phyloP scores from a whole-genome alignment of 2,329 filamentous ascomycete species.

The Tolypocladium tropicale region DNA sequence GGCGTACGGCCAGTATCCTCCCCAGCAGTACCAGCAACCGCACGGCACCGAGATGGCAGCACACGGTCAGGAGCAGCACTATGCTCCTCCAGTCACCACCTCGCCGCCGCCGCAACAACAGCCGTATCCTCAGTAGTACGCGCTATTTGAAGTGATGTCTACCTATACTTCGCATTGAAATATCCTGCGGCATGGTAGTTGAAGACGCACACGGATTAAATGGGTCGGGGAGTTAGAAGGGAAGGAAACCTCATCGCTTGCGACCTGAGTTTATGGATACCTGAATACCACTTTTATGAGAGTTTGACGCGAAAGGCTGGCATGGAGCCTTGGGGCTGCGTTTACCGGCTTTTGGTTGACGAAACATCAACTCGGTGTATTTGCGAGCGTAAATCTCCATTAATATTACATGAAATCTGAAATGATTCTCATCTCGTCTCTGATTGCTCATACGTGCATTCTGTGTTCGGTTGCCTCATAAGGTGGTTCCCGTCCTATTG shows the following conservation, averaged over 20 bases:
- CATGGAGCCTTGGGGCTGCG: background rate
- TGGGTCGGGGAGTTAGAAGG: background rate
- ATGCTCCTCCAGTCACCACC: background rate
- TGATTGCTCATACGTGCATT: too few relatives aligned
- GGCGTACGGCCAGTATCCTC: slow-evolving; percentile 6
- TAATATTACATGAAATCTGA: background rate
- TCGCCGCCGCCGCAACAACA: slow-evolving; percentile 1
- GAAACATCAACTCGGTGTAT: too few relatives aligned
- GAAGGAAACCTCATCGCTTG: background rate
- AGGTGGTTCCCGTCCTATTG: too few relatives aligned
- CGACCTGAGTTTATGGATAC: background rate
- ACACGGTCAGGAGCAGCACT: background rate
- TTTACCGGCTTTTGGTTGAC: background rate
- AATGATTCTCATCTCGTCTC: too few relatives aligned
- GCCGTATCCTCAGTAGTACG: slow-evolving; percentile 1
- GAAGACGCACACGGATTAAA: background rate
- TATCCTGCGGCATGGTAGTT: background rate
- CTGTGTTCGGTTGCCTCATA: too few relatives aligned
- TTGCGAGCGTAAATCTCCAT: background rate
- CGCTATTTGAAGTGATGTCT: too few relatives aligned
- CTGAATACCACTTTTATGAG: background rate
- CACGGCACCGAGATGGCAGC: slow-evolving; percentile 3
- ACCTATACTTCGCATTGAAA: background rate
- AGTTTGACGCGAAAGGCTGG: background rate
- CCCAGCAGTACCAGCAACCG: slow-evolving; percentile 10